A percentile compares a stretch with the other conserved stretches of the same genome.
These are phyloP conservation scores for Yarrowia osloensis DNA, from an alignment of 805 yeast genomes.

Conservation along the genomic window DNA sequence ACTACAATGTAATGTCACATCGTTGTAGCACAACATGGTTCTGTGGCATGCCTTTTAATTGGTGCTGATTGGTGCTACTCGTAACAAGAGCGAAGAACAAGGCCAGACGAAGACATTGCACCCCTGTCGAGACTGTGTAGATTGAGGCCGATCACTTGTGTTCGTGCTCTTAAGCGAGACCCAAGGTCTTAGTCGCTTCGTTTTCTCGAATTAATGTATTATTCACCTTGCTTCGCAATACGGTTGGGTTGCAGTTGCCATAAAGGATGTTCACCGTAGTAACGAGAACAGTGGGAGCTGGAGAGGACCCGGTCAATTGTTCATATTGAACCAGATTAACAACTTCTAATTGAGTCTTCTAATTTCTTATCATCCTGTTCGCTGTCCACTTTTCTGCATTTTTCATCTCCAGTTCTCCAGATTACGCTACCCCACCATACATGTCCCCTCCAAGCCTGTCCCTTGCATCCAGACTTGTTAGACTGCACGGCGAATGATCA, in stretches of 20 bases:
- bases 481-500: no score
- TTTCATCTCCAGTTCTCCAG: neutral
- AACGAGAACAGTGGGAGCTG: no score
- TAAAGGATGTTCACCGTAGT: no score
- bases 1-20: no score
- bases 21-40: no score
- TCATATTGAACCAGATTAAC: no score
- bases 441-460: neutral
- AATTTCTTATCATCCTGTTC: no score
- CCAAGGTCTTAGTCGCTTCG: neutral
- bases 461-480: constrained; percentile 13
- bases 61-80: neutral
- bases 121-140: neutral
- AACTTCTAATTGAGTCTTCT: no score
- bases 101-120: neutral
- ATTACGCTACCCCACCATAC: constrained; percentile 14
- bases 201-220: neutral
- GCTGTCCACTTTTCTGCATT: neutral
- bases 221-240: neutral
- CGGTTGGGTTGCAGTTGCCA: neutral
- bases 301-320: no score
- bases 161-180: neutral
- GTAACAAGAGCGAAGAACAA: no score
- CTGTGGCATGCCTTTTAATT: no score
- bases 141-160: neutral